Percentiles rank a stretch among this genome's conserved stretches.
Evolutionary conservation across 192 early-diverging fungal species (phyloP).

Genomic region (Fimicolochytrium jonesii): DNA sequence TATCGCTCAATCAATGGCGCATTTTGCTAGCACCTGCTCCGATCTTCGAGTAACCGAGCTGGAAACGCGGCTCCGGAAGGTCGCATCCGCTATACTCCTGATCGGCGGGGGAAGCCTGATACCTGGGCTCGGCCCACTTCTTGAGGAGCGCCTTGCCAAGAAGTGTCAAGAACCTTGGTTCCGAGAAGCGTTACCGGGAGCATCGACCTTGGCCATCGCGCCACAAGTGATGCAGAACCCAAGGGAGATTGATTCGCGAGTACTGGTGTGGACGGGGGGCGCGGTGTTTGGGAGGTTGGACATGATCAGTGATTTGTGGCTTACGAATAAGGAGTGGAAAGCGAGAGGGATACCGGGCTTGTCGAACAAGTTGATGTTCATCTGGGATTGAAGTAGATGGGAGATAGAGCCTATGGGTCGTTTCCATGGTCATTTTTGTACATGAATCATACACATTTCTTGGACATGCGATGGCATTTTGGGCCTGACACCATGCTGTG

Average conservation of each 20-base stretch:
- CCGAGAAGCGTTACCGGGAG: background rate
- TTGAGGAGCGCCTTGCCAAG: conserved; percentile 50
- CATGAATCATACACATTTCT: no score
- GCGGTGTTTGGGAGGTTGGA: conserved; percentile 76
- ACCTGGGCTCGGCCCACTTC: conserved; percentile 58
- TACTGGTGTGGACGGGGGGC: conserved; percentile 86
- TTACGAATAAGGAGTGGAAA: conserved; percentile 67
- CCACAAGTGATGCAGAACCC: conserved; percentile 62
- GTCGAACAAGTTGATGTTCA: conserved; percentile 17
- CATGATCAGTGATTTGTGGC: conserved; percentile 75
- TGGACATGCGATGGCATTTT: no score
- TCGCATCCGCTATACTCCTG: conserved; percentile 75
- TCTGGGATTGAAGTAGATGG: conserved; percentile 21
- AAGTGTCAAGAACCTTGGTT: no score
- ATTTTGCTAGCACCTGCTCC: background rate
- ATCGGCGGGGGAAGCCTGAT: conserved; percentile 80
- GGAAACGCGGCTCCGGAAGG: conserved; percentile 66
- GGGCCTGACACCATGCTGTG: no score
- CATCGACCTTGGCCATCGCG: conserved; percentile 15
- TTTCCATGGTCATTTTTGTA: no score
- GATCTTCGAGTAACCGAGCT: conserved; percentile 35
- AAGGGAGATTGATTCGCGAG: conserved; percentile 74
- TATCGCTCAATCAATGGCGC: conserved; percentile 15
- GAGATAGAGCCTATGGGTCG: no score
- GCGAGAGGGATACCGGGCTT: conserved; percentile 11